Evolutionary conservation across 345 rosid genomes (phyloP), one percentile per base, ranked within the genome.

Genomic region (Aquilaria yunnanensis): DNA sequence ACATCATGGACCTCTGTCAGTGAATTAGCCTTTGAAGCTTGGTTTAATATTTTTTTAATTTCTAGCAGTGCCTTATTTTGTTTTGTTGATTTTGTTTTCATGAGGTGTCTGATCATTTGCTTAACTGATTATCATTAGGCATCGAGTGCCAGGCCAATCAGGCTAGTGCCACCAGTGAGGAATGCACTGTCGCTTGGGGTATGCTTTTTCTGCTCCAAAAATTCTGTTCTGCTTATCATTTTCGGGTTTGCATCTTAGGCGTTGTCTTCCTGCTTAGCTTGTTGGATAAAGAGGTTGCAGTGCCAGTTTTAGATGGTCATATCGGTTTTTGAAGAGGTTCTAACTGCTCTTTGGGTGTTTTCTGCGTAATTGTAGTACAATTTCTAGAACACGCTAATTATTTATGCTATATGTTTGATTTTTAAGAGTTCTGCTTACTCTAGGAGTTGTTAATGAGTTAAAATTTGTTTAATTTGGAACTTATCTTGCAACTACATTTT

Each of bases 161-260:
- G 67, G 95, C 97, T 3, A 85, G 95, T 14, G 97, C 96, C 31
- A 84, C 98, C 5, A 90, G 92, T 61, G 97, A 90, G 77, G 97
- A 93, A 72, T 93, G 98, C 79, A 88, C 98, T 58, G 98, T 90
- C 66, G 98, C 97, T 67, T 90, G 97, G 97, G 98, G 98, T 93
- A 80, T 60, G 74, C 23, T 23, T 29, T 69, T 54, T 12, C 41
- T 32, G 10, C 16, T n/a, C 9, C 6, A 32, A 1, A 6, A 64
- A 60, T 3, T 10, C 37, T 32, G 16, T 16, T 50, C 3, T 16
- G 43, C 9, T 46, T 32, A n/a, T 47, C 9, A 2, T 2, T 7
- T 37, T 59, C 23, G n/a, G 1, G 16, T 34, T 47, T 51, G 1
- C 14, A 4, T 48, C 7, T 47, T 61, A 29, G 56, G 29, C 51